These are phyloP conservation scores for Neonectria magnoliae DNA, from an alignment of 2,329 filamentous ascomycete genomes.

Conservation along the genomic window DNA sequence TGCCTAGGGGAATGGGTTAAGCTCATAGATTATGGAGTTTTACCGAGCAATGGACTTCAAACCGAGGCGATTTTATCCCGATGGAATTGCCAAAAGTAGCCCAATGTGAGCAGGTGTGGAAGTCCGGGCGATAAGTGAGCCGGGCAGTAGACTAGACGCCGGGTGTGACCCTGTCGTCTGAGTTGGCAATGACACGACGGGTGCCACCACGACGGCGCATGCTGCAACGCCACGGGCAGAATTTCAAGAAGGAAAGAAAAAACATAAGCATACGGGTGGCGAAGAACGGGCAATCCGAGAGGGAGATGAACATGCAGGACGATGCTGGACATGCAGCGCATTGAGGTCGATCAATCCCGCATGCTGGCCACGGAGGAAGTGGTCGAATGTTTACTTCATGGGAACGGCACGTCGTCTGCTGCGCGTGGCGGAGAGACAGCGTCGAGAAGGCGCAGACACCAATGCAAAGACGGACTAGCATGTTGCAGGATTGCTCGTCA, in stretches of 20 bases:
- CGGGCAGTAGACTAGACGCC: slow-evolving; percentile 3
- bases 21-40: not conserved
- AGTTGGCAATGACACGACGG: slow-evolving; percentile 25
- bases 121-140: slow-evolving; percentile 10
- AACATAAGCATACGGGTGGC: not conserved
- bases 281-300: not conserved
- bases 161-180: slow-evolving; percentile 19
- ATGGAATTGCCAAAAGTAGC: not conserved
- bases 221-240: slow-evolving; percentile 16
- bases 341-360: slow-evolving; percentile 13
- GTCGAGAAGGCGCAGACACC: not conserved
- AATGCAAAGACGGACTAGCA: slow-evolving; percentile 1
- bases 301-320: slow-evolving; percentile 16
- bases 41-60: not conserved
- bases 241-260: slow-evolving; percentile 5
- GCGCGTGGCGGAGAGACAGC: slow-evolving; percentile 6
- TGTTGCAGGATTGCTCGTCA: slow-evolving; percentile 19
- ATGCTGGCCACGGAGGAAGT: slow-evolving; percentile 1
- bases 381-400: not conserved
- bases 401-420: not conserved
- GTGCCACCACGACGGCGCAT: slow-evolving; percentile 13
- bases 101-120: not conserved
- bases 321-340: slow-evolving; percentile 16
- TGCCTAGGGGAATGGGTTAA: not conserved
- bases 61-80: not conserved